Evolutionary conservation across 2,329 filamentous ascomycete species (phyloP).

Genomic region (Alternaria triticimaculans): DNA sequence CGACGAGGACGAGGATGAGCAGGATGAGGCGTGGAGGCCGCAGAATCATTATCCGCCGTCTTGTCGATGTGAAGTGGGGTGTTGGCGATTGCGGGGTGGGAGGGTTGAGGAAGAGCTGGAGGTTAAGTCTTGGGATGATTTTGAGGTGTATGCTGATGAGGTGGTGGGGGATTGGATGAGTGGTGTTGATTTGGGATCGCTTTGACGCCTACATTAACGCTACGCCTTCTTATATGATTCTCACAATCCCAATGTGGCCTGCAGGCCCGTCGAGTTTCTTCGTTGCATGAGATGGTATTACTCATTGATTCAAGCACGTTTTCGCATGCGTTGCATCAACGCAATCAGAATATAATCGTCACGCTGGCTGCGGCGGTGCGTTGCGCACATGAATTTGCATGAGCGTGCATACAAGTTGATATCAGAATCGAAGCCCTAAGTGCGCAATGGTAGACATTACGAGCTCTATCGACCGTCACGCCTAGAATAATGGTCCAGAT

Average conservation of each 20-base stretch:
- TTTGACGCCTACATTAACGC: not conserved
- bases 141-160: not conserved
- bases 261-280: fast-evolving
- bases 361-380: not conserved
- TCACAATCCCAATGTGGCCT: fast-evolving
- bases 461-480: too few species aligned
- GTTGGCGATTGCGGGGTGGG: not conserved
- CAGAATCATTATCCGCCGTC: not conserved
- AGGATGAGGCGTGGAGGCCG: not conserved
- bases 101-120: not conserved
- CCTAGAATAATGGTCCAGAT: too few species aligned
- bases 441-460: too few species aligned
- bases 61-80: not conserved
- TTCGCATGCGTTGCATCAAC: too few species aligned
- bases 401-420: not conserved
- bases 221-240: not conserved
- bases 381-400: not conserved
- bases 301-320: too few species aligned
- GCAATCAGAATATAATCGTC: not conserved
- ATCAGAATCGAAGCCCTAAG: too few species aligned
- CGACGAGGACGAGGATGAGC: not conserved
- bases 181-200: not conserved
- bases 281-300: not conserved
- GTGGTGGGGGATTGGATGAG: not conserved
- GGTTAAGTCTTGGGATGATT: not conserved